Base-by-base conservation (phyloP, 345 rosid species). In the Draba incana region DNA sequence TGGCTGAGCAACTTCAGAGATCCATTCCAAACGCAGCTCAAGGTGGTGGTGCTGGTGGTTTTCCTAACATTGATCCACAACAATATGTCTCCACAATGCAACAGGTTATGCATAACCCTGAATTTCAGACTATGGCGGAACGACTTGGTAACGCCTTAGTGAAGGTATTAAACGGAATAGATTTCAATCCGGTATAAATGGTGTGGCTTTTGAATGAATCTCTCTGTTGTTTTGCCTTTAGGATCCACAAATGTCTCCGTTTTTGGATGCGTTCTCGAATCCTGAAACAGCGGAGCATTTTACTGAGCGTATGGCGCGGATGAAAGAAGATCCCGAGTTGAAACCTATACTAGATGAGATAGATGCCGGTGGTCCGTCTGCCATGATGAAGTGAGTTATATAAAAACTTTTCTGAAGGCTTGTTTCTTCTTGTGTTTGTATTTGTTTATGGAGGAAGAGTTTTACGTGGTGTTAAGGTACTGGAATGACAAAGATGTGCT, bases 21-120 rank as follows among this genome's bases (percentile, higher is more conserved):
- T 82, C 92, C 5, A 80, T 91, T 52, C 92, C 88, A 54, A 90
- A 84, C 62, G 79, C 82, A 56, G 27, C 84, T 3, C 71, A 53
- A 24, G 98, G 83, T 14, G 95, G 81, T 0, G 58, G 77, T 48
- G 98, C 82, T 14, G 95, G 81, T 0, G 58, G 77, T 51, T 33
- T 81, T 35, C 97, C 98, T 28, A 83, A 80, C 77, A 83, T 94
- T 69, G 96, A 94, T 66, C 64, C 88, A 16, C 85, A 89, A 55
- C 90, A 89, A 59, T 94, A 94, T 74, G 75, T 81, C 37, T 58
- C 84, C 47, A 94, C 99, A 8, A 88, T 94, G 95, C 92, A 89
- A 58, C 96, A 94, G 77, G 98, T 94, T 78, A 91, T 94, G 97
- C 86, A 92, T 80, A 94, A 94, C 80, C 99, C 97, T 35, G 93